Conservation (phyloP, 208 protist species). For the Trypanosoma platydactyli region DNA sequence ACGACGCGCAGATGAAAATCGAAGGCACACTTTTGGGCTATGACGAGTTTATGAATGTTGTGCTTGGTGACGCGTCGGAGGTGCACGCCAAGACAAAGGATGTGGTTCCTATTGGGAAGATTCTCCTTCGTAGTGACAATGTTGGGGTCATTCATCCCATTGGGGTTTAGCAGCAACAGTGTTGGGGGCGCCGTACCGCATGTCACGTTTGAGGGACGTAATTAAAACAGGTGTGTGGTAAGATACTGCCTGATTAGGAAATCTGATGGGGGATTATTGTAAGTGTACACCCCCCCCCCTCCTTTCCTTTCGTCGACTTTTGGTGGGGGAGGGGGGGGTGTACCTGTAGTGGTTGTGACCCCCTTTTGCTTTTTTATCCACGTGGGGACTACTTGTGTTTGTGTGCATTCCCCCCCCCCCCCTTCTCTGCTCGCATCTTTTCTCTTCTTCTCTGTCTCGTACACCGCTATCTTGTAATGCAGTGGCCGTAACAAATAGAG, state of each 20-base stretch:
- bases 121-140: slow-evolving; percentile 93
- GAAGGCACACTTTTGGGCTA: slow-evolving; percentile 88
- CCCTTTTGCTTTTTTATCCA: too few relatives aligned
- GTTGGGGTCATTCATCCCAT: slow-evolving; percentile 89
- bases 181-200: not conserved
- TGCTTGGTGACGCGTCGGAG: slow-evolving; percentile 88
- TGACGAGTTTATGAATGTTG: slow-evolving; percentile 95
- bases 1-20: slow-evolving; percentile 77
- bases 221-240: not conserved
- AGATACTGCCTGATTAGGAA: not conserved
- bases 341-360: too few relatives aligned
- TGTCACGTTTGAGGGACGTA: not conserved
- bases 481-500: too few relatives aligned
- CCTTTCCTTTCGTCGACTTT: too few relatives aligned
- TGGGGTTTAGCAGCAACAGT: slow-evolving; percentile 48
- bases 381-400: too few relatives aligned
- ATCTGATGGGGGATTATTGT: too few relatives aligned
- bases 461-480: too few relatives aligned
- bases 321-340: too few relatives aligned
- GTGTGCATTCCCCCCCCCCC: too few relatives aligned
- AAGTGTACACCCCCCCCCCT: too few relatives aligned
- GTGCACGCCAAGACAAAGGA: slow-evolving; percentile 75
- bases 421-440: too few relatives aligned
- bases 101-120: slow-evolving; percentile 70
- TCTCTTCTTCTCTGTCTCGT: too few relatives aligned